These are phyloP conservation scores for Stachybotrys chartarum DNA, from an alignment of 2,329 filamentous ascomycete genomes.

Conservation along the genomic window DNA sequence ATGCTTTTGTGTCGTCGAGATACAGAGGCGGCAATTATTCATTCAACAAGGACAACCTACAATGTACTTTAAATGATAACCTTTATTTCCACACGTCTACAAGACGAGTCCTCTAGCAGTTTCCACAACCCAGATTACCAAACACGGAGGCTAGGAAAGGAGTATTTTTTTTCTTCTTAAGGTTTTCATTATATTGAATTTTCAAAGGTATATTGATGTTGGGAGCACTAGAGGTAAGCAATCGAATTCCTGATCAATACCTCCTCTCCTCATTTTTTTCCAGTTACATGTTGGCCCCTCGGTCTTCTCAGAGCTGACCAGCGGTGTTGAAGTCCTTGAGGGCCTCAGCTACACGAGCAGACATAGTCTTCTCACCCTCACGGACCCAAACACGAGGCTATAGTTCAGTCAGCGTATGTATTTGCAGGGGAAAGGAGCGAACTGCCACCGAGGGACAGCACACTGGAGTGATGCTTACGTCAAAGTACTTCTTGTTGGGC, in stretches of 20 bases:
- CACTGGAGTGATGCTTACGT: conserved; percentile 28
- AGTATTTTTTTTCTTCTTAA: too few relatives aligned
- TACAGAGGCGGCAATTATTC: too few relatives aligned
- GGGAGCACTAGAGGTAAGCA: not conserved
- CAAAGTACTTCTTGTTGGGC: conserved; percentile 97
- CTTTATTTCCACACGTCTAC: too few relatives aligned
- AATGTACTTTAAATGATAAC: too few relatives aligned
- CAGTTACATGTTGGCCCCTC: not conserved
- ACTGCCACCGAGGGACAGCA: not conserved
- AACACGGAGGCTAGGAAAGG: too few relatives aligned
- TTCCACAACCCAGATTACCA: too few relatives aligned
- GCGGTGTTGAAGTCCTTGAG: conserved; percentile 79
- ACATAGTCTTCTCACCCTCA: conserved; percentile 97
- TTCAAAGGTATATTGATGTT: too few relatives aligned
- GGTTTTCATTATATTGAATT: too few relatives aligned
- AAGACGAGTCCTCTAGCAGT: too few relatives aligned
- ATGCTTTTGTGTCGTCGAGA: too few relatives aligned
- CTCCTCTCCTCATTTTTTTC: not conserved
- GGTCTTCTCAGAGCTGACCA: conserved; percentile 22
- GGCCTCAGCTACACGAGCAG: conserved; percentile 67
- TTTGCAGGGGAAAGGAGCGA: not conserved
- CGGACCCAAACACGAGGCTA: conserved; percentile 90
- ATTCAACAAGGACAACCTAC: too few relatives aligned
- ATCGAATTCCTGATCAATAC: not conserved
- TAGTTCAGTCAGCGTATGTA: conserved; percentile 5